Evolutionary conservation across 192 early-diverging fungal species (phyloP).

Genomic region (Geranomyces michiganensis): DNA sequence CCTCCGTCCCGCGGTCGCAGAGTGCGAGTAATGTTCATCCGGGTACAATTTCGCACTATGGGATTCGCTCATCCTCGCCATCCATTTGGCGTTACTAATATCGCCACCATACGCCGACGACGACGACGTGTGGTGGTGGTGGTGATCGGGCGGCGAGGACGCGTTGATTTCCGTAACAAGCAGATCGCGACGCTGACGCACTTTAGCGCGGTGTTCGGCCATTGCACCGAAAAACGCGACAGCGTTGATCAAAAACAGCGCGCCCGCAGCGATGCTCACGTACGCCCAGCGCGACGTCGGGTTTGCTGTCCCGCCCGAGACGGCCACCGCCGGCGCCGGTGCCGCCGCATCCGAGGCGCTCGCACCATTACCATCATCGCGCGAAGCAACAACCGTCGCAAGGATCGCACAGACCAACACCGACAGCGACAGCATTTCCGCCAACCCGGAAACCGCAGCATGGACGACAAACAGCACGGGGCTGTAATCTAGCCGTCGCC

Average conservation of each 20-base stretch:
- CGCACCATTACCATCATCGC: no score
- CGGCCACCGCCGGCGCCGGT: background rate
- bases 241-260: background rate
- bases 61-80: constrained; percentile 9
- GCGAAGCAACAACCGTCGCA: background rate
- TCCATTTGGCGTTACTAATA: background rate
- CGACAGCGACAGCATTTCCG: background rate
- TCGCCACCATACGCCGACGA: no score
- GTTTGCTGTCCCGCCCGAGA: background rate
- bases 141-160: background rate
- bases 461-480: background rate
- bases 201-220: background rate
- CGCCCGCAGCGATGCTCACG: background rate
- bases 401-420: background rate
- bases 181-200: background rate
- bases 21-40: background rate
- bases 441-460: background rate
- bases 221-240: background rate
- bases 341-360: no score
- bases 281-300: background rate
- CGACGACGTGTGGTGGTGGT: no score
- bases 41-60: background rate
- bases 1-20: background rate
- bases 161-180: constrained; percentile 1
- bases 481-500: background rate